phyloP scores from a whole-genome alignment of 2,329 filamentous ascomycete species.

The Tolypocladium sp. region DNA sequence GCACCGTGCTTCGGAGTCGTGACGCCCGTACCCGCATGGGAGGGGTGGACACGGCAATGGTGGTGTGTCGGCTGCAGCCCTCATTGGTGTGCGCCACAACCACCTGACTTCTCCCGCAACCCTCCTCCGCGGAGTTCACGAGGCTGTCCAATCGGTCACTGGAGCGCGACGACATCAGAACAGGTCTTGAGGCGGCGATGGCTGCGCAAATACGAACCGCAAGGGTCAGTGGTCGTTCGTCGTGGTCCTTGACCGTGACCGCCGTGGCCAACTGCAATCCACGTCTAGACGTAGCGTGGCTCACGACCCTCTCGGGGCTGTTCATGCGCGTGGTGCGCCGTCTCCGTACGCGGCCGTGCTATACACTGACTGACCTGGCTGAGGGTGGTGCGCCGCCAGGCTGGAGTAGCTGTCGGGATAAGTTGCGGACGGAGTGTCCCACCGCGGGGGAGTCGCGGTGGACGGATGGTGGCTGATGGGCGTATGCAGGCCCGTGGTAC shows the following conservation, averaged over 20 bases:
- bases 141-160: conserved; percentile 18
- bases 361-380: conserved; percentile 28
- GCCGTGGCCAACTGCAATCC: neutral
- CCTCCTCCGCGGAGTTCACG: conserved; percentile 19
- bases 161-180: neutral
- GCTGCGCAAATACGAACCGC: neutral
- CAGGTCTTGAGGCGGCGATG: no score
- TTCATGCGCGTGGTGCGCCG: conserved; percentile 31
- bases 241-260: neutral
- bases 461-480: conserved; percentile 27
- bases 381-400: conserved; percentile 24
- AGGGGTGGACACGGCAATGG: conserved; percentile 2
- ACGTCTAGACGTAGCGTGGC: neutral
- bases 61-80: conserved; percentile 8
- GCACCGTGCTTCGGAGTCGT: neutral
- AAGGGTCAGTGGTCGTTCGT: neutral
- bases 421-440: conserved; percentile 28
- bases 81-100: conserved; percentile 26
- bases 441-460: conserved; percentile 27
- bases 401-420: conserved; percentile 30
- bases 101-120: conserved; percentile 26
- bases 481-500: conserved; percentile 28
- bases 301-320: neutral
- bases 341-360: conserved; percentile 31
- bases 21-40: neutral